Evolutionary conservation across 2,329 filamentous ascomycete genomes (phyloP).

Genomic region (Penicillium griseofulvum): DNA sequence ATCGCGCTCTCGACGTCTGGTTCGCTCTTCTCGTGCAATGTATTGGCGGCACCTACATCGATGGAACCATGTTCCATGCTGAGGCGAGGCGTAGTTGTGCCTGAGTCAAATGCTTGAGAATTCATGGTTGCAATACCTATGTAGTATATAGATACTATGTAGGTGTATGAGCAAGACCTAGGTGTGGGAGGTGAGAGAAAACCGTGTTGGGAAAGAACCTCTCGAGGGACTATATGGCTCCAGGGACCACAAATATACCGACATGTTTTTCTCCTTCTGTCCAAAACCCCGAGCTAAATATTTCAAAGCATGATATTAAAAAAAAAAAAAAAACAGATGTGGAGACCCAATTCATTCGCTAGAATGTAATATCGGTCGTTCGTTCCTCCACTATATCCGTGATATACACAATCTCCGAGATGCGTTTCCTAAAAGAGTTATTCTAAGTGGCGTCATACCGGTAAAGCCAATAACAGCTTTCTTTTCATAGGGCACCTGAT

Average conservation of each 20-base stretch:
- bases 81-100: conserved; percentile 16
- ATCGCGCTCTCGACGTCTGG: conserved; percentile 2
- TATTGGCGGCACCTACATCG: neutral
- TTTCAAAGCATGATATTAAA: neutral
- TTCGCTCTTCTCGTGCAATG: conserved; percentile 1
- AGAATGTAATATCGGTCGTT: neutral
- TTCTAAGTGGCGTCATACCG: neutral
- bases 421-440: too few species aligned
- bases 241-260: neutral
- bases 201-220: neutral
- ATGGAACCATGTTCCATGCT: conserved; percentile 16
- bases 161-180: neutral
- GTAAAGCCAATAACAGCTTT: neutral
- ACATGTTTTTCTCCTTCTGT: neutral
- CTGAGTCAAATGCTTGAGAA: conserved; percentile 14
- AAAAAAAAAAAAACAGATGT: neutral
- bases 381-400: neutral
- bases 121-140: neutral
- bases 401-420: neutral
- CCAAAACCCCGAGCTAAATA: neutral
- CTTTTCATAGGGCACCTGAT: neutral
- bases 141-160: too few species aligned
- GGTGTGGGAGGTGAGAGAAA: neutral
- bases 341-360: neutral
- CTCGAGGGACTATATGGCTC: neutral